These are phyloP conservation scores for Aristolochia contorta DNA, from an alignment of 164 flowering plant genomes.

Conservation along the genomic window DNA sequence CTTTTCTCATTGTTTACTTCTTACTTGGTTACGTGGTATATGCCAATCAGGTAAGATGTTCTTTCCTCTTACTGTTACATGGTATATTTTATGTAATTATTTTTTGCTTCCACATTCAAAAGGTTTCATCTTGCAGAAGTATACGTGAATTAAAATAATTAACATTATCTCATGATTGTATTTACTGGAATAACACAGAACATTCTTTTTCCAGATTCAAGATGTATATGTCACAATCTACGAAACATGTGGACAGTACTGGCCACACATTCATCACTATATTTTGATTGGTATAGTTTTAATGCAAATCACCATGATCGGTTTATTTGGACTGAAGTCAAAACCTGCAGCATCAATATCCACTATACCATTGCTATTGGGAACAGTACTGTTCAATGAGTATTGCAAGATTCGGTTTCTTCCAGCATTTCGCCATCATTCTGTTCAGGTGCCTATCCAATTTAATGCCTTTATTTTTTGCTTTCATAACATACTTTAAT, in stretches of 20 bases:
- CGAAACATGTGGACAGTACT: slow-evolving; percentile 71
- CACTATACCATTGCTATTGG: slow-evolving; percentile 55
- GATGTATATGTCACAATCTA: slow-evolving; percentile 65
- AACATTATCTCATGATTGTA: too few relatives aligned
- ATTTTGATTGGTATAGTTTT: slow-evolving; percentile 46
- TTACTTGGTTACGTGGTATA: slow-evolving; percentile 66
- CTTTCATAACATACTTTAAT: background rate
- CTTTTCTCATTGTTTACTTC: slow-evolving; percentile 76
- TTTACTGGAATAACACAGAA: too few relatives aligned
- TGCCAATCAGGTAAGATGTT: slow-evolving; percentile 56
- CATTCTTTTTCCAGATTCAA: slow-evolving; percentile 44
- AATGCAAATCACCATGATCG: slow-evolving; percentile 87
- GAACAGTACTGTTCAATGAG: slow-evolving; percentile 61
- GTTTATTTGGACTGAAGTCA: slow-evolving; percentile 74
- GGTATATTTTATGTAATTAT: too few relatives aligned
- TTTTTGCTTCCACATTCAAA: too few relatives aligned
- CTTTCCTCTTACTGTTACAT: too few relatives aligned
- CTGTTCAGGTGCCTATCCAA: slow-evolving; percentile 50
- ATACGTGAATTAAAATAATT: too few relatives aligned
- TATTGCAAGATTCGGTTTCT: slow-evolving; percentile 83
- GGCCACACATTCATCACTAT: slow-evolving; percentile 76
- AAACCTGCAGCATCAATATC: slow-evolving; percentile 67
- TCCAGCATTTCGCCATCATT: slow-evolving; percentile 46
- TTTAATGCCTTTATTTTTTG: background rate
- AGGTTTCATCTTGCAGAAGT: too few relatives aligned